These are phyloP conservation scores for Tylopilus felleus DNA, from an alignment of 768 basidiomycete genomes.

Conservation along the genomic window DNA sequence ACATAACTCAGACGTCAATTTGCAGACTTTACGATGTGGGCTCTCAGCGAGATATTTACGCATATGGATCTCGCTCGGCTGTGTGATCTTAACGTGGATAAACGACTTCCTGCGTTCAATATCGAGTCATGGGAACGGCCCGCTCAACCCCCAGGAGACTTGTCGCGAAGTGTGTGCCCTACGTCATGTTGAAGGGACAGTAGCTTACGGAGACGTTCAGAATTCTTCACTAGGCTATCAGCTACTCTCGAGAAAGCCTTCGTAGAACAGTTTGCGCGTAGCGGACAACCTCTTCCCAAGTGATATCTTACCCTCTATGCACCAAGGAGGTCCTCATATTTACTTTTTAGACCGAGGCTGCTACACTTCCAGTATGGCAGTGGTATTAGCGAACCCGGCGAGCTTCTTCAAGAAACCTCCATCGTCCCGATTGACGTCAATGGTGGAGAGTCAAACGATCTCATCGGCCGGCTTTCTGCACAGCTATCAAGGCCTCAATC, in stretches of 20 bases:
- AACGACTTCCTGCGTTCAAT: slow-evolving; percentile 45
- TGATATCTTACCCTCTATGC: slow-evolving; percentile 5
- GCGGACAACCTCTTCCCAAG: slow-evolving; percentile 33
- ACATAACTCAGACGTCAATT: neutral
- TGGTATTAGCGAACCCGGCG: slow-evolving; percentile 35
- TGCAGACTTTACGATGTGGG: slow-evolving; percentile 50
- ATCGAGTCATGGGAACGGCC: slow-evolving; percentile 39
- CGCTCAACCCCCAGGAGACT: slow-evolving; percentile 38
- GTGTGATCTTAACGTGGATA: slow-evolving; percentile 52
- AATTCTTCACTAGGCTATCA: slow-evolving; percentile 46
- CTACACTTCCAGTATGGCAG: slow-evolving; percentile 57
- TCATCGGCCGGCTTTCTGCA: slow-evolving; percentile 49
- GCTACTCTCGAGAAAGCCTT: slow-evolving; percentile 44
- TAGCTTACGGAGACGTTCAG: slow-evolving; percentile 31
- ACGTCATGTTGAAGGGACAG: neutral
- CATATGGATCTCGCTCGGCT: slow-evolving; percentile 67
- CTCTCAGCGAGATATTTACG: slow-evolving; percentile 61
- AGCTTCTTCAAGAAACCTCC: slow-evolving; percentile 35
- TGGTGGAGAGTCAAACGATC: slow-evolving; percentile 46
- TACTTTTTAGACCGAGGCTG: slow-evolving; percentile 33
- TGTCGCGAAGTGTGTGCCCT: slow-evolving; percentile 37
- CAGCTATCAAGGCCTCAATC: slow-evolving; percentile 30
- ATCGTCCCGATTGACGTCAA: slow-evolving; percentile 54
- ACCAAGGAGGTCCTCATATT: slow-evolving; percentile 2
- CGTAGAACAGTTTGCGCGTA: slow-evolving; percentile 35